Evolutionary conservation across 2,329 filamentous ascomycete genomes (phyloP), one percentile per base, ranked within the genome.

Genomic region (Thelonectria blattea): DNA sequence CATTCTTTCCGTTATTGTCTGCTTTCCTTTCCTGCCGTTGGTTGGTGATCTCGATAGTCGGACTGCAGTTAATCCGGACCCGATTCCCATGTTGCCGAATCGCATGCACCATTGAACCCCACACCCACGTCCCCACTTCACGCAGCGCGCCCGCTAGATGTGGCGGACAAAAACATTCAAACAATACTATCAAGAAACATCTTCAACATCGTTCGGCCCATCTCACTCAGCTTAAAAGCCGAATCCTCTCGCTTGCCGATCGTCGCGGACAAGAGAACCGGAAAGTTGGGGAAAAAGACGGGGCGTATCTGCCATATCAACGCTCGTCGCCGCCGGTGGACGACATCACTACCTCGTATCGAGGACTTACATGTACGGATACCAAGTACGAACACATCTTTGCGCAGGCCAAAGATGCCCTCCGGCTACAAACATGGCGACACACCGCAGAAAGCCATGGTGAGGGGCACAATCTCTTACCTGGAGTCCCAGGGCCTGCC

Each of bases 391-490:
- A n/a, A n/a, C n/a, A n/a, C 27, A 10, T 30, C 27, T 30, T 20
- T 14, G 11, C 15, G 42, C 32, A 32, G 46, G 17, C 41, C 56
- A 54, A 68, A 56, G 32, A 73, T 72, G 71, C 69, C 70, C 24
- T 57, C 69, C n/a, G 73, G 73, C 49, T 76, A 74, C 62, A 76
- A 74, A 56, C 75, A 76, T 65, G 73, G 72, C 49, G 75, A 77
- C 65, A 73, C 73, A 46, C 70, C 72, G 12, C 75, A 76, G 64
- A 75, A 75, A 70, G 75, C 74, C 58, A 74, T 77, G 73, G 75
- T 77, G 37, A 71, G 75, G 11, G 75, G 75, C 9, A 76, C 74
- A 49, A 77, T 77, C 63, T 76, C 75, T 4, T 77, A 76, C 64
- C 74, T 78, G 15, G 75, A 77, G 63, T 72, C 74, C 2, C 72